These are phyloP conservation scores for Pittosporum tobira DNA, from an alignment of 129 eudicot species.

Conservation along the genomic window DNA sequence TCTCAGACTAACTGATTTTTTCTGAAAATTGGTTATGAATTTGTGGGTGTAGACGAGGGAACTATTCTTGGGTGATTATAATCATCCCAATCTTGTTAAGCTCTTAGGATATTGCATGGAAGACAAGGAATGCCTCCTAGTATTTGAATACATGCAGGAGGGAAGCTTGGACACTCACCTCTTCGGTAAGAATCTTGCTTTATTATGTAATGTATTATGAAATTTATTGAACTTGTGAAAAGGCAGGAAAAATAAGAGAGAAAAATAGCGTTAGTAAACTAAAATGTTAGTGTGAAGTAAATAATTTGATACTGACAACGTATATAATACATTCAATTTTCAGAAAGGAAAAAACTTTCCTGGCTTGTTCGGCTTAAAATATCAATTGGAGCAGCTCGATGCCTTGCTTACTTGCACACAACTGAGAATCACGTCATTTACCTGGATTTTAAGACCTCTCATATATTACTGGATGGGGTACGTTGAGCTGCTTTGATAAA, in stretches of 20 bases:
- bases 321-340: not conserved
- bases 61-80: constrained; percentile 20
- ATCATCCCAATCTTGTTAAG: constrained; percentile 29
- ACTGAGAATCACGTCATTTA: constrained; percentile 1
- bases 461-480: constrained; percentile 13
- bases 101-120: constrained; percentile 39
- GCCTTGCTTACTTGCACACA: constrained; percentile 11
- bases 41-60: constrained; percentile 35
- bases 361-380: constrained; percentile 1
- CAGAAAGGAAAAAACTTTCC: not conserved
- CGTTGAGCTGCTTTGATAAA: too few species aligned
- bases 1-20: not conserved
- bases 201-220: not conserved
- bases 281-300: not conserved
- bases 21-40: not conserved
- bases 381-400: constrained; percentile 8
- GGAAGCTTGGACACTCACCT: constrained; percentile 27
- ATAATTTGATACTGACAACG: not conserved
- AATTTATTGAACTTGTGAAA: not conserved
- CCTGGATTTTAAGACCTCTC: constrained; percentile 4
- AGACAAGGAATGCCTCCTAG: constrained; percentile 27
- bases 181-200: constrained; percentile 18
- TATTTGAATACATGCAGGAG: constrained; percentile 28
- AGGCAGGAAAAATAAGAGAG: too few species aligned
- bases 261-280: too few species aligned